These are phyloP conservation scores for Calonectria naviculata DNA, from an alignment of 2,329 filamentous ascomycete genomes.

Conservation along the genomic window DNA sequence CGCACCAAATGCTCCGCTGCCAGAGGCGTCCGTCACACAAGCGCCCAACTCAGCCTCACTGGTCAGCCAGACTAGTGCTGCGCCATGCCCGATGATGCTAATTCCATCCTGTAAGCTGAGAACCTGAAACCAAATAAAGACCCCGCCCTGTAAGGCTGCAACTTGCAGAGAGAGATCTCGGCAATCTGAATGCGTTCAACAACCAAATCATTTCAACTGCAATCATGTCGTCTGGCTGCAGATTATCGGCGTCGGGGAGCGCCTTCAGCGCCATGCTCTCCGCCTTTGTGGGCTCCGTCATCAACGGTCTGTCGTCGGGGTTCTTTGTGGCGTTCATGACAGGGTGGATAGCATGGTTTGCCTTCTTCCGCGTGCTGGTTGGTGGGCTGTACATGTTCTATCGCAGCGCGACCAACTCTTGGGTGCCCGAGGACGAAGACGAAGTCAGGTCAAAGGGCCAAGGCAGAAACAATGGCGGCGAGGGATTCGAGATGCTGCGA, in stretches of 20 bases:
- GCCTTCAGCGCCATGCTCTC: neutral
- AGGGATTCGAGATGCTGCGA: neutral
- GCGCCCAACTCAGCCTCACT: neutral
- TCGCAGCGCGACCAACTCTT: neutral
- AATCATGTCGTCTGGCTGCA: neutral
- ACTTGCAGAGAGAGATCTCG: neutral
- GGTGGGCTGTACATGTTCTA: neutral
- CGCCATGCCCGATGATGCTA: neutral
- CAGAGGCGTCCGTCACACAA: neutral
- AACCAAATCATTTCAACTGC: neutral
- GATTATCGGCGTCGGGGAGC: neutral
- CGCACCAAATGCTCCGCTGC: neutral
- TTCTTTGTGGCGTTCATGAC: conserved; percentile 1
- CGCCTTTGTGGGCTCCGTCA: neutral
- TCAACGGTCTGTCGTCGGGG: neutral
- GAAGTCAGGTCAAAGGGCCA: no score
- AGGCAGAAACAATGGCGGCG: neutral
- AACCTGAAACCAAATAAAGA: neutral
- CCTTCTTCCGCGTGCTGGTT: neutral
- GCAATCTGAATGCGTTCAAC: neutral
- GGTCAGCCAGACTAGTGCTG: neutral
- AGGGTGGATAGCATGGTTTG: neutral
- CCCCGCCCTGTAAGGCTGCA: neutral
- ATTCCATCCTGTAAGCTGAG: neutral
- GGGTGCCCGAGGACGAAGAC: neutral